These are phyloP conservation scores for Saccharum officinarum DNA, from an alignment of 176 grass and related monocot species.

Conservation along the genomic window DNA sequence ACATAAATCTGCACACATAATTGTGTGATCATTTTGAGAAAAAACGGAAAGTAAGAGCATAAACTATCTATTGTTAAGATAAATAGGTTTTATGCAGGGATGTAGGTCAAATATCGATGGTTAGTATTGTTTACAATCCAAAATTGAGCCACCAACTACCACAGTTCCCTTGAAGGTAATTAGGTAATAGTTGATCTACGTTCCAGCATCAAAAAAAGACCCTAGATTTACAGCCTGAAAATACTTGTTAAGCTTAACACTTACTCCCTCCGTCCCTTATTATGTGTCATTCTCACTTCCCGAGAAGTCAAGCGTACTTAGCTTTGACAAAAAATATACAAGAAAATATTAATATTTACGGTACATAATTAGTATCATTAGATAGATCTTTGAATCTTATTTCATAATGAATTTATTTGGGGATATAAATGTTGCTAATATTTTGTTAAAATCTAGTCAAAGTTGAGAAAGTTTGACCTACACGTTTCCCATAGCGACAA, in stretches of 20 bases:
- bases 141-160: background rate
- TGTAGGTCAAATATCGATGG: background rate
- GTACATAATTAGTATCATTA: too few relatives aligned
- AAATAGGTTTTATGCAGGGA: background rate
- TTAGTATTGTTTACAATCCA: background rate
- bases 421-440: too few relatives aligned
- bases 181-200: background rate
- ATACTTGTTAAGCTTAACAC: background rate
- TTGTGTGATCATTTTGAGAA: background rate
- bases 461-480: too few relatives aligned
- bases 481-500: too few relatives aligned
- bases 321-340: too few relatives aligned
- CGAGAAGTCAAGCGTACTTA: too few relatives aligned
- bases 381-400: too few relatives aligned
- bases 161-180: background rate
- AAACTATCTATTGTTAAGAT: background rate
- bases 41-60: background rate
- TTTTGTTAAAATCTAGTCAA: too few relatives aligned
- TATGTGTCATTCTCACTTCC: too few relatives aligned
- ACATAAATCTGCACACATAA: constrained; percentile 57
- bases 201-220: background rate
- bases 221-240: background rate
- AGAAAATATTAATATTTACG: too few relatives aligned
- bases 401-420: too few relatives aligned
- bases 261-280: too few relatives aligned